These are phyloP conservation scores for Aspergillus homomorphus DNA, from an alignment of 495 filamentous ascomycete genomes.

Conservation along the genomic window DNA sequence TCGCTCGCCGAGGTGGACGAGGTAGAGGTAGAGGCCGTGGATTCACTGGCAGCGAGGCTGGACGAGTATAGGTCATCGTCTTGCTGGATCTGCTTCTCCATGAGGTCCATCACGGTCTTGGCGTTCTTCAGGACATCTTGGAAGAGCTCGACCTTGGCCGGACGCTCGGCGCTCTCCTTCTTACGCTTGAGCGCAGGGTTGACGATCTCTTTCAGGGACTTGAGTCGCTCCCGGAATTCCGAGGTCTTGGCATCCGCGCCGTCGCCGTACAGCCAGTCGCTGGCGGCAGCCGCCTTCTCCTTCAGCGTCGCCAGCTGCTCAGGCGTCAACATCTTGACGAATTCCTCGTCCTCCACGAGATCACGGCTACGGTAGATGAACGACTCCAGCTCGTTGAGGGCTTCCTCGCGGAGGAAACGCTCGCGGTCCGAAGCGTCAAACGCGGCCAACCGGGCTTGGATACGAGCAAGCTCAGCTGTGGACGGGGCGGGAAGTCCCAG, in stretches of 20 bases:
- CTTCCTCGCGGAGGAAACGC: constrained; percentile 76
- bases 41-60: constrained; percentile 21
- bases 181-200: constrained; percentile 64
- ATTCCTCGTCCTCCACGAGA: constrained; percentile 69
- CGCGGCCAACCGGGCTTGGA: constrained; percentile 69
- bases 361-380: constrained; percentile 90
- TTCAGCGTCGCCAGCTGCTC: constrained; percentile 60
- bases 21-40: constrained; percentile 8
- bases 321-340: constrained; percentile 64
- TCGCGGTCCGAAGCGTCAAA: constrained; percentile 81
- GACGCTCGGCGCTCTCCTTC: constrained; percentile 63
- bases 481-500: constrained; percentile 57
- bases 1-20: constrained; percentile 26
- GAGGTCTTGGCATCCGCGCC: constrained; percentile 70
- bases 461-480: constrained; percentile 56
- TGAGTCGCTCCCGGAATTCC: constrained; percentile 67
- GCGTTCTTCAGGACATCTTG: constrained; percentile 57
- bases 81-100: constrained; percentile 40
- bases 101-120: constrained; percentile 45
- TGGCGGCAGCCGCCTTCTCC: constrained; percentile 59
- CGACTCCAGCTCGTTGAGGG: constrained; percentile 87
- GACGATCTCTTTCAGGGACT: constrained; percentile 67
- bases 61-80: constrained; percentile 43
- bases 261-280: constrained; percentile 89
- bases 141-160: constrained; percentile 60